Evolutionary conservation across 441 rosid genomes (phyloP), one percentile per base, ranked within the genome.

Genomic region (Theobroma grandiflorum): DNA sequence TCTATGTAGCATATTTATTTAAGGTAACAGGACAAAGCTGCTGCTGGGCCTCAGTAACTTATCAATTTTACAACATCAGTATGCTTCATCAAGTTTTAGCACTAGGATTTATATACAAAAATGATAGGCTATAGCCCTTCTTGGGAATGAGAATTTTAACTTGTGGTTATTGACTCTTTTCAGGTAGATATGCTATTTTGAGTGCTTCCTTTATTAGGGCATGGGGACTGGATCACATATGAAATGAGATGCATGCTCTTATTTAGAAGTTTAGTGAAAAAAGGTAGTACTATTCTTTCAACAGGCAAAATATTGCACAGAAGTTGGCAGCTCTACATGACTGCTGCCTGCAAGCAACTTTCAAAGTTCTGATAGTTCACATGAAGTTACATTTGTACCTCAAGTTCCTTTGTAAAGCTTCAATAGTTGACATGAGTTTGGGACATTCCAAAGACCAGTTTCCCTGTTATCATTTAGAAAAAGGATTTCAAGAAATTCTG

Each of bases 401-500:
- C 69, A 91, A 14, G 86, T 81, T 89, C 88, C 84, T 94, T 80
- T 93, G 89, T 71, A 96, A 73, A 77, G 84, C 86, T 82, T 93
- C 97, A 81, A 90, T 83, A 82, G 84, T 92, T 52, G 89, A 86
- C 82, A 77, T 58, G 64, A 92, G 96, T 90, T 86, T 94, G 37
- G 96, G 85, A 35, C 78, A 81, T 86, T 94, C 99, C 68, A 85
- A 50, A 72, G 91, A 78, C 91, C 88, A 88, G 77, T 79, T 91
- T 84, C 78, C 92, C 99, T 96, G 73, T 16, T 61, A 40, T 31
- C 67, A 63, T 50, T 12, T 11, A 73, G 67, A 57, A 78, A 58
- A 18, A 38, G 70, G 16, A 37, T 18, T 47, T 26, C 42, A 26
- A 16, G 45, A 18, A 14, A 20, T 62, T 26, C 12, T 69, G 57